Evolutionary conservation across 2,329 filamentous ascomycete species (phyloP), one percentile per base, ranked within the genome.

Genomic region (Trichoderma pleuroti): DNA sequence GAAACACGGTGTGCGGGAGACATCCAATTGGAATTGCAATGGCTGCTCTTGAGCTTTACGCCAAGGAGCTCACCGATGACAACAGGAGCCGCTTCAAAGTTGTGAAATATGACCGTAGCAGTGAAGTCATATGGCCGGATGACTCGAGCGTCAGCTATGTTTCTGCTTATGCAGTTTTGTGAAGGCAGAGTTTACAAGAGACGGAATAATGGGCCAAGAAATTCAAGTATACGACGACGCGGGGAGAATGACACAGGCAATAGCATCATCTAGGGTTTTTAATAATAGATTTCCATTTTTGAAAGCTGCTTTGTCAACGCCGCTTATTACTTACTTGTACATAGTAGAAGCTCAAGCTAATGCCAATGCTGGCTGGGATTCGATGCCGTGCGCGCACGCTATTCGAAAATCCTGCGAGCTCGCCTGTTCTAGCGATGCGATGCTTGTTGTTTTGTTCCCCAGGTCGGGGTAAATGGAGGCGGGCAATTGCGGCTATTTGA

Each of bases 61-160:
- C 82, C 1, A 78, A 80, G 26, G 81, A 84, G 30, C 78, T 79
- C 11, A 74, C 81, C 49, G 77, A 79, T n/a, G 75, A 81, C 32
- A 61, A n/a, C 7, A 85, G 83, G 74, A 81, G 88, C 5, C 85
- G 79, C 66, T 97, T 98, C 80, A 89, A 87, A 75, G 93, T 98
- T 76, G 86, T 97, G 70, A 86, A 92, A 76, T 99, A 99, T 80
- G 91, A 97, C 78, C 88, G 94, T 72, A 99, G 95, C 81, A 90
- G 89, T 72, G 83, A 97, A 79, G 92, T 92, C 4, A 84, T 87
- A 74, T 84, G 85, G 34, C 84, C 91, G 1, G 80, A 78, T 18
- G 93, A 97, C 73, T 96, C 90, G 74, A 98, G 94, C 75, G 96
- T 99, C 65, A 98, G 94, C 82, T 99, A 99, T 80, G 94, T 93